Conservation (phyloP, 2,329 filamentous ascomycete species). For the Colletotrichum sp. region DNA sequence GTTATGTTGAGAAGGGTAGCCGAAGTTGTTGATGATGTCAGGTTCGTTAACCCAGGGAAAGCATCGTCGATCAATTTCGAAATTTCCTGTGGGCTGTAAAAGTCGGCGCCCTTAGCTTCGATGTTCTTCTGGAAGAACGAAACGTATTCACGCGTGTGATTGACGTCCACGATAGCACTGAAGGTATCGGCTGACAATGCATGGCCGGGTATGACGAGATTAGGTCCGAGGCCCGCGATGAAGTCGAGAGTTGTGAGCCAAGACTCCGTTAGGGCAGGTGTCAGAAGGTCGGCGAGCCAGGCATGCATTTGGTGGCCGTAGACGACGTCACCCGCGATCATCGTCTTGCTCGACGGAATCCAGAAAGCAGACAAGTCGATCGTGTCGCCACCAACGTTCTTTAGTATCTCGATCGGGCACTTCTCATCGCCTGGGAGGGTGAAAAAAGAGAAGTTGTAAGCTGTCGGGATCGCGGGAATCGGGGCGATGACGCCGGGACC, state of each 20-base stretch:
- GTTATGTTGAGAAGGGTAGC: conserved; percentile 3
- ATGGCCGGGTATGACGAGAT: conserved; percentile 1
- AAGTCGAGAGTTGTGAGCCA: conserved; percentile 13
- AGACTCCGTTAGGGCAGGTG: not conserved
- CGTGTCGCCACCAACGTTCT: not conserved
- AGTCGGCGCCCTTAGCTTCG: not conserved
- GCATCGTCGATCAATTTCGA: not conserved
- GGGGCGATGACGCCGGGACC: not conserved
- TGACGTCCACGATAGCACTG: not conserved
- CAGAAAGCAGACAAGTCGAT: conserved; percentile 7
- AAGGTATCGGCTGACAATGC: not conserved
- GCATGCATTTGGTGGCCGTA: conserved; percentile 10
- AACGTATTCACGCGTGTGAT: conserved; percentile 1
- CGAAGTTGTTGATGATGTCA: not conserved
- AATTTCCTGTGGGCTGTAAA: conserved; percentile 1
- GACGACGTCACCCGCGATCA: conserved; percentile 11
- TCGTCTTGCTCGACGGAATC: not conserved
- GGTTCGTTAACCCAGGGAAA: conserved; percentile 2
- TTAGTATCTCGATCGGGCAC: conserved; percentile 3
- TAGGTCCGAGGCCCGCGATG: not conserved
- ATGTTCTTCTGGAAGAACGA: conserved; percentile 10
- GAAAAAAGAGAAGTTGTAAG: conserved; percentile 15
- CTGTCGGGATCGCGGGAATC: not conserved
- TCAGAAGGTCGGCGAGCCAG: conserved; percentile 16
- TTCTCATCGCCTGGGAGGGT: conserved; percentile 1